A percentile compares a stretch with the other conserved stretches of the same genome.
These are phyloP conservation scores for Globisporangium irregulare DNA, from an alignment of 352 stramenopile species.

Conservation along the genomic window DNA sequence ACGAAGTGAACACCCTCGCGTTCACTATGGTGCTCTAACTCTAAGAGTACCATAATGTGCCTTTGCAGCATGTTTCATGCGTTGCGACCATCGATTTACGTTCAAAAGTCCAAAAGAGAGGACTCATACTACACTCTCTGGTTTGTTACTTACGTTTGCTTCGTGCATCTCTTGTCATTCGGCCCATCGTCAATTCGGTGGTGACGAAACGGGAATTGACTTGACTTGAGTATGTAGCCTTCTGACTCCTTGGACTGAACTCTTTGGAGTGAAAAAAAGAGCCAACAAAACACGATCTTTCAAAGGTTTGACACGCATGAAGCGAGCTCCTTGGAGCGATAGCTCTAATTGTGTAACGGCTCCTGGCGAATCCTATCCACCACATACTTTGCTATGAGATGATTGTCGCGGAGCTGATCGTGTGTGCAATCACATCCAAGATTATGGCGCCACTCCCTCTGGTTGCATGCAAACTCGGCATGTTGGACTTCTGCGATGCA, in stretches of 20 bases:
- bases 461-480: not conserved
- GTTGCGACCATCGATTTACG: too few species aligned
- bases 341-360: not conserved
- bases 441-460: not conserved
- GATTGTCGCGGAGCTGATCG: not conserved
- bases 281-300: not conserved
- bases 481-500: not conserved
- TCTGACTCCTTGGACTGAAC: not conserved
- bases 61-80: too few species aligned
- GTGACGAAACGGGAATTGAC: not conserved
- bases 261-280: not conserved
- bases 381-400: not conserved
- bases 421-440: not conserved
- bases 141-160: not conserved
- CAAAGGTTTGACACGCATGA: not conserved
- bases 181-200: not conserved
- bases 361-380: not conserved
- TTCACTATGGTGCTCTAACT: too few species aligned
- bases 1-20: not conserved
- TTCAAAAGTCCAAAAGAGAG: too few species aligned
- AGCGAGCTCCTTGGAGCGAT: not conserved
- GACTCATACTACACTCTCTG: not conserved
- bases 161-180: slow-evolving; percentile 1
- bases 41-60: too few species aligned
- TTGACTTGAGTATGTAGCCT: not conserved